Percentiles rank a stretch among this genome's conserved stretches.
phyloP scores from a whole-genome alignment of 177 flowering plant species.

The Vitis hybrid region DNA sequence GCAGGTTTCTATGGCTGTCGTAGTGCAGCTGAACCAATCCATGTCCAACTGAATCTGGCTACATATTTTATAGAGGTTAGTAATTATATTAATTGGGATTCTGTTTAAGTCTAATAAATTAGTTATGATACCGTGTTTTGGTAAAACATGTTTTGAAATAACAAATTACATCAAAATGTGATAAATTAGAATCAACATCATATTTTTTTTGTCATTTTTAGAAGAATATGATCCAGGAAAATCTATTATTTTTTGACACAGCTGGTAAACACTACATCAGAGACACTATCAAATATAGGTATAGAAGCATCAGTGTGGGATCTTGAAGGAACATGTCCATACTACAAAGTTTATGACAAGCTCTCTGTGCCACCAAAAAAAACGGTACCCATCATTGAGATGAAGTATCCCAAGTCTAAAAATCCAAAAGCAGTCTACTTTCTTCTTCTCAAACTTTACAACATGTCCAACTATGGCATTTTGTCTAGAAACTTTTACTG shows the following conservation, averaged over 20 bases:
- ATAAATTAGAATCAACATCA: too few species aligned
- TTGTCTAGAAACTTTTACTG: conserved; percentile 92
- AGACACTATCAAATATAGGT: conserved; percentile 63
- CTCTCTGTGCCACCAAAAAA: conserved; percentile 66
- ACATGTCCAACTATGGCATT: conserved; percentile 55
- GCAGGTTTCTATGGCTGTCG: conserved; percentile 97
- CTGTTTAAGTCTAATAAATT: not conserved
- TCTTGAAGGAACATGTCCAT: conserved; percentile 79
- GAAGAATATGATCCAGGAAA: too few species aligned
- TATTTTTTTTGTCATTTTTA: too few species aligned
- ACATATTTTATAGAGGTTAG: conserved; percentile 82
- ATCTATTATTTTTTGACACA: conserved; percentile 15
- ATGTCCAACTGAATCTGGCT: conserved; percentile 89
- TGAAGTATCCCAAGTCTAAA: conserved; percentile 76
- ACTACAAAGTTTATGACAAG: conserved; percentile 58
- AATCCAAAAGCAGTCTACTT: conserved; percentile 81
- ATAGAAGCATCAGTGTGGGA: conserved; percentile 95
- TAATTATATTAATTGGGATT: not conserved
- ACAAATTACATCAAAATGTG: too few species aligned
- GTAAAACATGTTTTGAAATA: not conserved
- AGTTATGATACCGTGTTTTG: not conserved
- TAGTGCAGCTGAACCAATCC: conserved; percentile 93
- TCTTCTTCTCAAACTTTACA: conserved; percentile 88
- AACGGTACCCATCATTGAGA: conserved; percentile 54
- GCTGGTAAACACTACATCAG: conserved; percentile 84